A percentile compares a stretch with the other conserved stretches of the same genome.
phyloP scores from a whole-genome alignment of 2,329 filamentous ascomycete genomes.

The Arachnomyces sp. region DNA sequence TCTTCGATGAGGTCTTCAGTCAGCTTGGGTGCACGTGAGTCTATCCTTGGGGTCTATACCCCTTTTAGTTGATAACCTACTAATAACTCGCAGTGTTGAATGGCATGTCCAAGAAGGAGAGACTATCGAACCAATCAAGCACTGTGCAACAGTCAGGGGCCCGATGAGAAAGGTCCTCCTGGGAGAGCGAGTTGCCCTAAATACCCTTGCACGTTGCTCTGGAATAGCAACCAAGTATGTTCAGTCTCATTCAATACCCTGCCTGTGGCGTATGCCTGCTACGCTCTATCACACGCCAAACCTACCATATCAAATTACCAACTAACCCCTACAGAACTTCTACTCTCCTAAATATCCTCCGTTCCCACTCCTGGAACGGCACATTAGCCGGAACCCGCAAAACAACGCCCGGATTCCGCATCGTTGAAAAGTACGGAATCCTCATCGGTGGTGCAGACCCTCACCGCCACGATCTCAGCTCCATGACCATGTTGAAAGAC shows the following conservation, averaged over 20 bases:
- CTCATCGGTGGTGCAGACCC: constrained; percentile 84
- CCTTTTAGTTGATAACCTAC: constrained; percentile 1
- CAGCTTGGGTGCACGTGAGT: constrained; percentile 74
- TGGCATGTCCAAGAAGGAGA: constrained; percentile 78
- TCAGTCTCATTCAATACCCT: neutral
- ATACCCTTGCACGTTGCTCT: constrained; percentile 81
- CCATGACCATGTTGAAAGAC: constrained; percentile 99
- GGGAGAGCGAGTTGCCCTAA: constrained; percentile 89
- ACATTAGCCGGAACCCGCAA: constrained; percentile 91
- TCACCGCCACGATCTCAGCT: constrained; percentile 81
- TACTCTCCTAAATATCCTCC: constrained; percentile 44
- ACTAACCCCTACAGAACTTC: constrained; percentile 27
- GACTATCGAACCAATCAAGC: constrained; percentile 53
- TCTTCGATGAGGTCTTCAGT: constrained; percentile 86
- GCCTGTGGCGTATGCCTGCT: no score
- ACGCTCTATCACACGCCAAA: no score
- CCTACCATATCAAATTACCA: no score
- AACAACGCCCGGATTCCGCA: constrained; percentile 88
- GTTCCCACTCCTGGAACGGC: constrained; percentile 63
- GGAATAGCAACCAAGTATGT: constrained; percentile 67
- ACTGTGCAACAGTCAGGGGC: constrained; percentile 74
- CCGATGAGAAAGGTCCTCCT: constrained; percentile 76
- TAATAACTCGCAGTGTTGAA: constrained; percentile 49
- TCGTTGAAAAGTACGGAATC: constrained; percentile 98
- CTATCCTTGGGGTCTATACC: constrained; percentile 1